Evolutionary conservation across 345 rosid genomes (phyloP).

Genomic region (Physaria fendleri): DNA sequence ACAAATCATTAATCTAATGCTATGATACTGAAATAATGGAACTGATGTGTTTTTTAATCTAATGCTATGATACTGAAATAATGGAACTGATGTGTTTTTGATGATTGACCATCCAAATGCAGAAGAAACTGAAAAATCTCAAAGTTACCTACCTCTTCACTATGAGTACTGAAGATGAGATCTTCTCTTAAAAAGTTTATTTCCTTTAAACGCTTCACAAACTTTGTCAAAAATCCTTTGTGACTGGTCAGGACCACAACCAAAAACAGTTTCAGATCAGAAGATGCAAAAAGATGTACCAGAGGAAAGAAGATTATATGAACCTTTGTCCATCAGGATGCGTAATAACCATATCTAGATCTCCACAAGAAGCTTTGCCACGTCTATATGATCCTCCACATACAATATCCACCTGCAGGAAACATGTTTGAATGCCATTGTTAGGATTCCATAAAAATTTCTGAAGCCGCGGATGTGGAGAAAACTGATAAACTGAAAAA

Average conservation of each 20-base stretch:
- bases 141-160: constrained; percentile 62
- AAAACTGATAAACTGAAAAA: not conserved
- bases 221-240: constrained; percentile 72
- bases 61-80: not conserved
- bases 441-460: not conserved
- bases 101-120: not conserved
- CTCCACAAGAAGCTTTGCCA: constrained; percentile 94
- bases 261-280: constrained; percentile 17
- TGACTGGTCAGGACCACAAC: constrained; percentile 46
- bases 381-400: constrained; percentile 99
- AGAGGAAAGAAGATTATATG: not conserved
- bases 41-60: too few species aligned
- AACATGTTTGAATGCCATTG: constrained; percentile 1
- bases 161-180: constrained; percentile 71
- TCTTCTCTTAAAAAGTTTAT: constrained; percentile 75
- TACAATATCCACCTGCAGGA: constrained; percentile 53
- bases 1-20: not conserved
- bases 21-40: not conserved
- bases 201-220: constrained; percentile 65
- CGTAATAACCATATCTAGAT: constrained; percentile 72
- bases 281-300: not conserved
- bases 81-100: not conserved
- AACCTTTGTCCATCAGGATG: constrained; percentile 94
- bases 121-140: not conserved
- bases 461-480: not conserved